A percentile compares a stretch with the other conserved stretches of the same genome.
phyloP scores from a whole-genome alignment of 176 grass and related monocot species.

The Miscanthus lutarioriparius region DNA sequence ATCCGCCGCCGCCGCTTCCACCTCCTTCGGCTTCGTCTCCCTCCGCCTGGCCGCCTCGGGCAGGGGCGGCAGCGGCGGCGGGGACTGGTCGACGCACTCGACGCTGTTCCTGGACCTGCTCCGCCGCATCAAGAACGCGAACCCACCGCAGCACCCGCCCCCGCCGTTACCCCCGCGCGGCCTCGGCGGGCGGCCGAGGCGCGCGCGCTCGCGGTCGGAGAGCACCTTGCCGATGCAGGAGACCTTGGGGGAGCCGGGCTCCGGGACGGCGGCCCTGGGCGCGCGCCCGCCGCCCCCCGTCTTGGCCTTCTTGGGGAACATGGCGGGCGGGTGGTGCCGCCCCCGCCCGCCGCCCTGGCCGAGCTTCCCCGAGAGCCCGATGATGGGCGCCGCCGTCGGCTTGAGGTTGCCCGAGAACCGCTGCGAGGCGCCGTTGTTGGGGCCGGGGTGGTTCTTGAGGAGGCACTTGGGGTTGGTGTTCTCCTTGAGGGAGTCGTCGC shows the following conservation, averaged over 20 bases:
- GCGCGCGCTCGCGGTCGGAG: conserved; percentile 45
- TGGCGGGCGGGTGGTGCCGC: conserved; percentile 42
- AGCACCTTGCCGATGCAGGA: conserved; percentile 95
- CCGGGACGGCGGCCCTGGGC: conserved; percentile 55
- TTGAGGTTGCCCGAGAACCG: conserved; percentile 77
- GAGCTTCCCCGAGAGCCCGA: conserved; percentile 52
- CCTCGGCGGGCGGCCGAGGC: background rate
- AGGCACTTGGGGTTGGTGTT: conserved; percentile 91
- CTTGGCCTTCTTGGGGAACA: conserved; percentile 68
- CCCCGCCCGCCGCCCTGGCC: conserved; percentile 28
- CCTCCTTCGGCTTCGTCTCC: background rate
- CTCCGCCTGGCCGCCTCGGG: background rate
- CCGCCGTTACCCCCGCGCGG: background rate
- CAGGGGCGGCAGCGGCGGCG: background rate
- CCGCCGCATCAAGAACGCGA: conserved; percentile 45
- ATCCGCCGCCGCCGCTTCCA: background rate
- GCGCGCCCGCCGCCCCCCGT: conserved; percentile 43
- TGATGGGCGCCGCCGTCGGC: conserved; percentile 54
- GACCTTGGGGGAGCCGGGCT: conserved; percentile 78
- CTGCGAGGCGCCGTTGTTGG: conserved; percentile 39
- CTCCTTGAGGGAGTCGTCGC: conserved; percentile 86
- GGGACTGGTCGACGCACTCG: conserved; percentile 39
- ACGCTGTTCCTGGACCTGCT: conserved; percentile 35
- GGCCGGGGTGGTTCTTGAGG: conserved; percentile 14
- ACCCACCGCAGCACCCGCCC: conserved; percentile 48